Percentiles rank a stretch among this genome's conserved stretches.
Evolutionary conservation across 495 filamentous ascomycete species (phyloP).

Genomic region (Penicillium coffeae): DNA sequence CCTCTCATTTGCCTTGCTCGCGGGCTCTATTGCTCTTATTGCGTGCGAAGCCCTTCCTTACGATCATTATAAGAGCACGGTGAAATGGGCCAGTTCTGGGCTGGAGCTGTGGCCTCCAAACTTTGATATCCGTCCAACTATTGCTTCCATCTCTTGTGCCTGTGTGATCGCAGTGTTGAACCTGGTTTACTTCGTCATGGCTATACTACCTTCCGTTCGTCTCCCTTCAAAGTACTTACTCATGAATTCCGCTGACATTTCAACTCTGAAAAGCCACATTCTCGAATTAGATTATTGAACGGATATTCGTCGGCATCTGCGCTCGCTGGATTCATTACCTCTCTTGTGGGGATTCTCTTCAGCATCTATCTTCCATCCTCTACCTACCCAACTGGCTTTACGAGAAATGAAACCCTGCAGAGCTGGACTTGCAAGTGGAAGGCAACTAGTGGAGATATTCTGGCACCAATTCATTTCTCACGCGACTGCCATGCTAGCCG

Average conservation of each 20-base stretch:
- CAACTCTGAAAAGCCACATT: conserved; percentile 25
- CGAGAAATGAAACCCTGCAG: conserved; percentile 41
- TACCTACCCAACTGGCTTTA: conserved; percentile 33
- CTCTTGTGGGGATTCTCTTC: conserved; percentile 41
- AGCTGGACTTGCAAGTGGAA: conserved; percentile 55
- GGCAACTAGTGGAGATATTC: background rate
- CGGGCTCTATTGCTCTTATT: conserved; percentile 34
- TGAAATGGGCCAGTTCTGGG: conserved; percentile 29
- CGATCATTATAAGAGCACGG: conserved; percentile 37
- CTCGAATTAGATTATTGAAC: conserved; percentile 38
- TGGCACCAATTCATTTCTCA: conserved; percentile 35
- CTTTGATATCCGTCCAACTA: conserved; percentile 44
- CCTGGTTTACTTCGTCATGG: conserved; percentile 36
- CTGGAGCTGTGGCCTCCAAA: conserved; percentile 50
- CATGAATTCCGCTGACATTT: background rate
- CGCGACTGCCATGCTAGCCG: conserved; percentile 41
- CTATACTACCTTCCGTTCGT: conserved; percentile 45
- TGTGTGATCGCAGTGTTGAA: conserved; percentile 37
- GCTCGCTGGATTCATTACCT: conserved; percentile 34
- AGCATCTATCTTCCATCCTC: conserved; percentile 41
- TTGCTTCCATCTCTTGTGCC: conserved; percentile 42
- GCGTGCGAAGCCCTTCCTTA: conserved; percentile 40
- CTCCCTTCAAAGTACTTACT: background rate
- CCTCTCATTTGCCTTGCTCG: conserved; percentile 32
- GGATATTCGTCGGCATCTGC: conserved; percentile 32